These are phyloP conservation scores for Cercophora scortea DNA, from an alignment of 495 filamentous ascomycete species.

Conservation along the genomic window DNA sequence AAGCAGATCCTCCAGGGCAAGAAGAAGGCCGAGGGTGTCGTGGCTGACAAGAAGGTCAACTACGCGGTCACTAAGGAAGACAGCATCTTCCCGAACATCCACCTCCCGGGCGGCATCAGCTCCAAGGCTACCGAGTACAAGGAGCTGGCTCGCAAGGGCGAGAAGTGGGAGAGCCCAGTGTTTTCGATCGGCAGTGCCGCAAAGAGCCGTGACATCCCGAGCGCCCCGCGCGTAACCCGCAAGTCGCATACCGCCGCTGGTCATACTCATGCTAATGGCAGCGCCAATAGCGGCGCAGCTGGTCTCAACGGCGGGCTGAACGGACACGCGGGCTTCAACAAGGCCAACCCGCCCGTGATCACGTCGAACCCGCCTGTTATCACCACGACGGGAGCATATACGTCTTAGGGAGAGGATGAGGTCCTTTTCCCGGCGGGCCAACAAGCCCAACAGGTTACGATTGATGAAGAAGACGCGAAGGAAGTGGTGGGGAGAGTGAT, in stretches of 20 bases:
- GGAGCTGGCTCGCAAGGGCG: constrained; percentile 77
- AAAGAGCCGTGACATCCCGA: constrained; percentile 63
- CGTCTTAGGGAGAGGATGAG: constrained; percentile 6
- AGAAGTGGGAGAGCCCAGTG: constrained; percentile 90
- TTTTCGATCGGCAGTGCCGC: constrained; percentile 80
- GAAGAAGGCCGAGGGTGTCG: constrained; percentile 54
- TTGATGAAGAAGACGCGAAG: background rate
- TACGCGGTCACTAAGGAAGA: constrained; percentile 83
- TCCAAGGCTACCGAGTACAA: constrained; percentile 94
- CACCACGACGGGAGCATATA: background rate
- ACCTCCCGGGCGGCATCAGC: constrained; percentile 83
- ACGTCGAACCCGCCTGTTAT: constrained; percentile 1
- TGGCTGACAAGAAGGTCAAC: constrained; percentile 73
- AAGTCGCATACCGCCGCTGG: constrained; percentile 41
- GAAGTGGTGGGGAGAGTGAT: background rate
- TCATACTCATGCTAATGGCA: constrained; percentile 8
- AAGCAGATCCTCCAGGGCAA: constrained; percentile 65
- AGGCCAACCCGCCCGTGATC: background rate
- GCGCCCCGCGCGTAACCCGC: constrained; percentile 53
- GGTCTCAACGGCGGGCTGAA: background rate
- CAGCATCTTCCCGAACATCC: constrained; percentile 81
- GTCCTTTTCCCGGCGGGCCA: constrained; percentile 3
- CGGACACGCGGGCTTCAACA: background rate
- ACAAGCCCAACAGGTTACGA: background rate
- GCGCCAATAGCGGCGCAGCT: background rate